Evolutionary conservation across 129 eudicot species (phyloP).

Genomic region (Pittosporum tobira): DNA sequence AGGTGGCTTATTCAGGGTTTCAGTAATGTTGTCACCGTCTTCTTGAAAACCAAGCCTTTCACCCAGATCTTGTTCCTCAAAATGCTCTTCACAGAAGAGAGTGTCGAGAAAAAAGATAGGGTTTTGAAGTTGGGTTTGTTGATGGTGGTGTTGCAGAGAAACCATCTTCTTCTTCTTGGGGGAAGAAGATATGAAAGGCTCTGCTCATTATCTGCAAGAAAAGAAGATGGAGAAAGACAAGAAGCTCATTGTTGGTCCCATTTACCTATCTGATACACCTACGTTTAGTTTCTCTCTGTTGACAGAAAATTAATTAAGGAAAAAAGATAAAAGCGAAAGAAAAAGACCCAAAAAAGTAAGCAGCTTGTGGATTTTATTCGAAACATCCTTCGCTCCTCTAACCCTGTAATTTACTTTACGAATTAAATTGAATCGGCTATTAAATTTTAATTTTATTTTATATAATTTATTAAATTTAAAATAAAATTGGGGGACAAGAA

Average conservation of each 20-base stretch:
- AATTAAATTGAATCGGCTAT: no score
- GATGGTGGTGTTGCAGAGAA: constrained; percentile 19
- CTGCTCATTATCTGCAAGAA: constrained; percentile 52
- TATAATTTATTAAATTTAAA: no score
- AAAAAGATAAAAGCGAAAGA: constrained; percentile 4
- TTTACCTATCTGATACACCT: constrained; percentile 24
- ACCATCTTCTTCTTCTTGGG: constrained; percentile 33
- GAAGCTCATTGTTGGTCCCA: constrained; percentile 30
- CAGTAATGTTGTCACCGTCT: constrained; percentile 21
- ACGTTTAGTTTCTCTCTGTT: constrained; percentile 16
- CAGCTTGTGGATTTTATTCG: constrained; percentile 39
- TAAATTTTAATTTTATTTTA: not conserved
- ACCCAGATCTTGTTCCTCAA: constrained; percentile 40
- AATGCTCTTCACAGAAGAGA: constrained; percentile 60
- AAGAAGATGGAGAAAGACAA: constrained; percentile 16
- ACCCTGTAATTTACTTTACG: no score
- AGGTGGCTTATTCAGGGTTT: constrained; percentile 3
- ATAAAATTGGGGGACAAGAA: no score
- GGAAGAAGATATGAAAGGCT: constrained; percentile 40
- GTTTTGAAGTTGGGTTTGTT: constrained; percentile 28
- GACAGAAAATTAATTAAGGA: constrained; percentile 8
- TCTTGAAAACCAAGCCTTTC: constrained; percentile 17
- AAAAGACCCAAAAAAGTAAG: constrained; percentile 28
- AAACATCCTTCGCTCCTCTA: constrained; percentile 36
- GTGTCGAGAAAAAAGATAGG: constrained; percentile 39